Base-by-base conservation (phyloP, 768 basidiomycete species). In the Pisolithus tinctorius region DNA sequence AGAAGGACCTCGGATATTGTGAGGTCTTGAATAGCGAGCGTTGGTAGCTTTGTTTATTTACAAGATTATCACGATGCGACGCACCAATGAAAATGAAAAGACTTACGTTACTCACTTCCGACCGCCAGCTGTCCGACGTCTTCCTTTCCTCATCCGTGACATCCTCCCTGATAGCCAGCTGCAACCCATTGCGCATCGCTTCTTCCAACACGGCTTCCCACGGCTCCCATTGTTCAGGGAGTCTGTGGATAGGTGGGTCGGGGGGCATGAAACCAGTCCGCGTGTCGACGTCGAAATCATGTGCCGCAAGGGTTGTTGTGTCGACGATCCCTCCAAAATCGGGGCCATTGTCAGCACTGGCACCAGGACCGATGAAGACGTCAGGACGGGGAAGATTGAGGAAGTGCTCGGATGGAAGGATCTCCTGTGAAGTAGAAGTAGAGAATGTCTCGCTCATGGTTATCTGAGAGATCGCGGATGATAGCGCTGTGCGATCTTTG, bases 221-320 rank as follows among this genome's bases (percentile, higher is more conserved):
- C 42, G 70, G 61, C 41, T 81, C 83, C 80, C 82, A 95, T 49
- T 69, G 63, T 1, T 38, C 51, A 0, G 84, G 82, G 1, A 95
- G 75, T 20, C 85, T 78, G 6, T 69, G 58, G 0, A 85, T 64
- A 1, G 93, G 93, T 0, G 82, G 79, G 13, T 80, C 73, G 0
- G 88, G 84, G 2, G 94, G 88, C 81, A 97, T 85, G 67, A 98
- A 97, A 0, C 95, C 94, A 0, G 92, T 91, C 14, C 82, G 74
- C 9, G 86, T 84, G 64, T 94, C 92, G 53, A 98, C 88, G 64
- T 97, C 93, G 72, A 92, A 98, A 73, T 88, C 88, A 57, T 88
- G 86, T 3, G 86, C 84, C 9, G 87, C 85, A 52, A 88, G 79
- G 11, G 87, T 85, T 20, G 79, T 75, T 13, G 77, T 79, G 54